phyloP scores from a whole-genome alignment of 768 basidiomycete genomes.

The Hygrocybe punicea region DNA sequence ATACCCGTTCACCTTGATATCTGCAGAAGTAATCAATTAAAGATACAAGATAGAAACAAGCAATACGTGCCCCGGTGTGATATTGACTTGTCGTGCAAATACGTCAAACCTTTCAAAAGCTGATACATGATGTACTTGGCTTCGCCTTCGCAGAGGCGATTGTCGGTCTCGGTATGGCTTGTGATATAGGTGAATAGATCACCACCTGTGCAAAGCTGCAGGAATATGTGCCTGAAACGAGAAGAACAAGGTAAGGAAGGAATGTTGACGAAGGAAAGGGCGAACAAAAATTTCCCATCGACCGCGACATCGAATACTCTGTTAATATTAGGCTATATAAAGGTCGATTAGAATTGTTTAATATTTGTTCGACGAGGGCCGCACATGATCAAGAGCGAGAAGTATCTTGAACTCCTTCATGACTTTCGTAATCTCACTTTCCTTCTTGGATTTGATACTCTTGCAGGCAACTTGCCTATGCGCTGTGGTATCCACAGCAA shows the following conservation, averaged over 20 bases:
- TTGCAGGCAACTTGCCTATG: slow-evolving; percentile 82
- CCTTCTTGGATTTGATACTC: slow-evolving; percentile 64
- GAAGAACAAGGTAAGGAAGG: not conserved
- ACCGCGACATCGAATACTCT: slow-evolving; percentile 68
- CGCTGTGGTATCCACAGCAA: slow-evolving; percentile 62
- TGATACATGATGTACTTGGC: slow-evolving; percentile 84
- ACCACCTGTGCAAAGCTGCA: slow-evolving; percentile 81
- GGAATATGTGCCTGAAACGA: slow-evolving; percentile 65
- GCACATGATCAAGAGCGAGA: slow-evolving; percentile 68
- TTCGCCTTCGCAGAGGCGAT: slow-evolving; percentile 70
- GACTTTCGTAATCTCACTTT: slow-evolving; percentile 53
- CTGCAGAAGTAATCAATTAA: slow-evolving; percentile 30
- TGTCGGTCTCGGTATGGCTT: slow-evolving; percentile 47
- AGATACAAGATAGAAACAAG: not conserved
- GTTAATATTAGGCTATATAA: slow-evolving; percentile 72
- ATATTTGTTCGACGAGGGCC: slow-evolving; percentile 16
- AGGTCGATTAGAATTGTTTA: not conserved
- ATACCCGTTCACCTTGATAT: slow-evolving; percentile 52
- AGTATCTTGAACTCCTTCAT: slow-evolving; percentile 80
- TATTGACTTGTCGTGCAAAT: slow-evolving; percentile 67
- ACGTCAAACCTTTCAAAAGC: slow-evolving; percentile 63
- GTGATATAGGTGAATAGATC: slow-evolving; percentile 86
- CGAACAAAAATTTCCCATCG: slow-evolving; percentile 57
- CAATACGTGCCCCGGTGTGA: slow-evolving; percentile 67
- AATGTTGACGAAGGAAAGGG: slow-evolving; percentile 5